Evolutionary conservation across 352 stramenopile genomes (phyloP), one percentile per base, ranked within the genome.

Genomic region (Aphanomyces cochlioides): DNA sequence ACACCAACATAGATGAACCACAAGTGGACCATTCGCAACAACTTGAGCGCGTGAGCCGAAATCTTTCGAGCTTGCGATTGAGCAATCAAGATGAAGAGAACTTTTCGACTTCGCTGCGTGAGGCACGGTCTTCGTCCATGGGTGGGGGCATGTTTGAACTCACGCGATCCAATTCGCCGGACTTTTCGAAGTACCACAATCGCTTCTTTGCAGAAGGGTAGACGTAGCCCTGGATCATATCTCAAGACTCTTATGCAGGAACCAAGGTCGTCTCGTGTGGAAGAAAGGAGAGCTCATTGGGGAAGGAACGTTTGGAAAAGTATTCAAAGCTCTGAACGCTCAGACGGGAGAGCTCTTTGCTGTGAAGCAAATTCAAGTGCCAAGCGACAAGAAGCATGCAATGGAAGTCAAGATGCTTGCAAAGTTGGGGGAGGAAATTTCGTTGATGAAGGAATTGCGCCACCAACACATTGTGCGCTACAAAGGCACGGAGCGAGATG

Each of bases 381-480:
- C 74, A 15, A 78, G 87, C 43, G 80, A 86, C 13, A 75, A 87
- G 63, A 80, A 81, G 34, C 80, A 92, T 47, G 47, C 61, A 47
- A 5, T 19, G 17, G 47, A 73, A 82, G 45, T 81, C 88, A 61
- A 61, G 54, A 61, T 39, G 54, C 77, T 88, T 82, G 75, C 94
- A 76, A 86, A 87, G 69, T 76, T 95, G 36, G 87, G 84, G 56
- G 80, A 90, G 47, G 93, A 98, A 78, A 97, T 99, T 63, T 80
- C 97, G 64, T 73, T 98, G 37, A 97, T 99, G 92, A 89, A 96
- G 75, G 93, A 90, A 67, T 82, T 98, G 36, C 83, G 83, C 58
- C 96, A 99, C 78, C 84, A 89, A 39, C 97, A 99, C 73, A 98
- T 99, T 78, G 96, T 99, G 58, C 82, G 86, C 74, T 98, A 96